These are phyloP conservation scores for Heterobasidion parviporum DNA, from an alignment of 1,284 basidiomycete genomes.

Conservation along the genomic window DNA sequence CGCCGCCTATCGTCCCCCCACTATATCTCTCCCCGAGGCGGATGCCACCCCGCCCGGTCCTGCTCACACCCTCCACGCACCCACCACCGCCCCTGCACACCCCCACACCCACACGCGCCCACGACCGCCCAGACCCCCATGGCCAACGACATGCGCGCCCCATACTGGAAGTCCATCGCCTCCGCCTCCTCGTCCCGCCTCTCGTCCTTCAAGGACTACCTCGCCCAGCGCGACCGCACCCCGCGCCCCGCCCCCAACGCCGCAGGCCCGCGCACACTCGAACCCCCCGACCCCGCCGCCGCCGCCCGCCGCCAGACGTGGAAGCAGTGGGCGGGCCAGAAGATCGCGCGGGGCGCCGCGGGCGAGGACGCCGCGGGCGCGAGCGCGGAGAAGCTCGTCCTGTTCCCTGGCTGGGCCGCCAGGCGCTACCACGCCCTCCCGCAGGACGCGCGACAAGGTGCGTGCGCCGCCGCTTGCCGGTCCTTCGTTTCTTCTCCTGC, in stretches of 20 bases:
- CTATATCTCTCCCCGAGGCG: neutral
- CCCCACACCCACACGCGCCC: neutral
- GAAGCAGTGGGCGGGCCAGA: conserved; percentile 43
- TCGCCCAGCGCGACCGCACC: conserved; percentile 28
- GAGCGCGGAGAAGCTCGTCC: conserved; percentile 22
- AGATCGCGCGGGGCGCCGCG: conserved; percentile 16
- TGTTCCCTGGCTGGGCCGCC: conserved; percentile 36
- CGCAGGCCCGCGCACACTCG: conserved; percentile 4
- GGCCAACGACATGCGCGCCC: conserved; percentile 22
- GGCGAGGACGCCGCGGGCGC: conserved; percentile 13
- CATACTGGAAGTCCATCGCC: conserved; percentile 24
- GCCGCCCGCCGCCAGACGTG: conserved; percentile 24
- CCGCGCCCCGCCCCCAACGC: conserved; percentile 7
- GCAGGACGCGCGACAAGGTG: conserved; percentile 7
- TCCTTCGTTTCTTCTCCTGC: neutral
- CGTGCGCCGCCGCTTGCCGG: neutral
- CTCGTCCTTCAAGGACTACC: conserved; percentile 32
- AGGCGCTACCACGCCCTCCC: conserved; percentile 19
- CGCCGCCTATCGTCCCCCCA: too few relatives aligned
- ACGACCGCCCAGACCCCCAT: conserved; percentile 10
- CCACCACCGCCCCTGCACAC: neutral
- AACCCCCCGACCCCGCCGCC: conserved; percentile 9
- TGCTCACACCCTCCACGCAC: neutral
- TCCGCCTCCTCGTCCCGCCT: conserved; percentile 24
- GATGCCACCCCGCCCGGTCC: neutral